Base-by-base conservation (phyloP, 208 protist genomes). In the Acanthamoeba sp. region DNA sequence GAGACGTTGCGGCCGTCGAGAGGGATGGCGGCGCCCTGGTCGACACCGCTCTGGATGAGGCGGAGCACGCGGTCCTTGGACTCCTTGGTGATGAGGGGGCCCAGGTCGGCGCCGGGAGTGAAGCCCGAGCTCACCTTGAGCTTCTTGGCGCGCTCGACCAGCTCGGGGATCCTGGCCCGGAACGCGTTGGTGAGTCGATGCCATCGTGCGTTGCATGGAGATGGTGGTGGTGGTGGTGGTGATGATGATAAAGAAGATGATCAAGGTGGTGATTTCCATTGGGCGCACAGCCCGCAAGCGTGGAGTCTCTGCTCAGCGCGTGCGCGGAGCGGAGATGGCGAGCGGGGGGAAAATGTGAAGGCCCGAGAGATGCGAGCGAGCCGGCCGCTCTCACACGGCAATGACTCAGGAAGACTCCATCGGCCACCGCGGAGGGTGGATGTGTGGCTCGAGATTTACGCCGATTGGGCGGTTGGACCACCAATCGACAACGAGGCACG, bases 11-110 rank as follows among this genome's bases (percentile, higher is more conserved):
- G 94, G 20, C 98, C 98, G 89, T 98, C 98, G 10, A 98, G 95
- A 2, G 96, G 36, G 24, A 98, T 29, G 2, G 82, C 93, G 29
- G 97, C 97, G 57, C 98, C 98, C 48, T 97, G 73, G 20, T 97
- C 52, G 52, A 97, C 94, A 50, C 93, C 96, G 36, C 38, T 76
- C 64, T 97, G 52, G 84, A 99, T 98, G 29, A 99, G 73, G 22
- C 36, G 3, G n/a, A 97, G 45, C 22, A 97, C 96, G 71, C 98
- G 94, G 29, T 98, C 93, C 71, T 97, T 96, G 64, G 97, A 94
- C 73, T 97, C 50, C 40, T 36, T 66, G 3, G 98, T 96, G 95
- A 98, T 98, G n/a, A 98, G 80, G 66, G 98, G 98, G 64, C 98
- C 97, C 18, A 99, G 36, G 91, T 98, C 97, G 40, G 95, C 71